Evolutionary conservation across 140 eudicot genomes (phyloP), one percentile per base, ranked within the genome.

Genomic region (Erigeron philadelphicus): DNA sequence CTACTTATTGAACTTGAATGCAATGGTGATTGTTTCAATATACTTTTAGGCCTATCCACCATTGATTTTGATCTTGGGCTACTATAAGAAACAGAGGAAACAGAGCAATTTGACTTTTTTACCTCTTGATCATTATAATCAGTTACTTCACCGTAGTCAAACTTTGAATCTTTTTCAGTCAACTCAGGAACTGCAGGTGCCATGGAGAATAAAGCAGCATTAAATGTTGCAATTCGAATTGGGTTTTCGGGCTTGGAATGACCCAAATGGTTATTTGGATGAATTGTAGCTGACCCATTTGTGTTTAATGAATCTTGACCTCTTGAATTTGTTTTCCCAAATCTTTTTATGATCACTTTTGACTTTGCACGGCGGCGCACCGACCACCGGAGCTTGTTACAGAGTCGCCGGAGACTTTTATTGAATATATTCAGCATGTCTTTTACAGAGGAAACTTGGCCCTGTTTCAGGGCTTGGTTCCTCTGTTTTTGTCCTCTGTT

Each of bases 141-240:
- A 10, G 40, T 42, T 6, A 40, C 77, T 42, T 62, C 80, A 42
- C 49, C 78, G 50, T 11, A 70, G 44, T 63, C 78, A 76, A 71
- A 48, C 61, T 13, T 77, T 64, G 81, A 25, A 6, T 69, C 71
- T 31, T 67, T 69, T 43, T 72, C 75, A 41, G 73, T 75, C 71
- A 72, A 60, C 47, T 75, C 65, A 17, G 75, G 75, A 10, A 84
- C 87, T 3, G 87, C 97, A 19, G 99, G 95, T 19, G 99, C 99
- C 97, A 94, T 89, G 78, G 99, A 87, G 83, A 94, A 94, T 21
- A 89, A 80, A 80, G 99, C 88, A 73, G 99, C 99, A 77, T 94
- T 94, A 58, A 94, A 94, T 41, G 96, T 86, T 15, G 91, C 95
- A 43, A 89, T 70, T 21, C 95, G 76, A 5, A 89, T 74, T 2